Conservation (phyloP, 345 rosid genomes). For the Arabis hirsuta region DNA sequence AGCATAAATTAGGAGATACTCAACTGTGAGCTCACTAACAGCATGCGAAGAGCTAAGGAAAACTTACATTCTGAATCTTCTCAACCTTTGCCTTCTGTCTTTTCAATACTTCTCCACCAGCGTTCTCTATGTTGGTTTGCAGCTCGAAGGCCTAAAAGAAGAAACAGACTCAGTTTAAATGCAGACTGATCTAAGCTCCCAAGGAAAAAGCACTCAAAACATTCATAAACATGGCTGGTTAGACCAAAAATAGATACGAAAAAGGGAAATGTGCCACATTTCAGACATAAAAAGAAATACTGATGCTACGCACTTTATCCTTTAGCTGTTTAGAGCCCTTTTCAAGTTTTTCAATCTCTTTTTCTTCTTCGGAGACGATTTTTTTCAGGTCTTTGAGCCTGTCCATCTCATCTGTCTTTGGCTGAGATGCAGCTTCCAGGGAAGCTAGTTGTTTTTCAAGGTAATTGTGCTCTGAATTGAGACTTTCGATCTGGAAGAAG, state of each 20-base stretch:
- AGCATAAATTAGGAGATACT: conserved; percentile 39
- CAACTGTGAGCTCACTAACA: conserved; percentile 24
- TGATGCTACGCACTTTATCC: conserved; percentile 60
- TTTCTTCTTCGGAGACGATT: conserved; percentile 64
- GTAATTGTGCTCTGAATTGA: conserved; percentile 69
- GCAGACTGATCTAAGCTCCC: conserved; percentile 16
- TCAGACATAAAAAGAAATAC: background rate
- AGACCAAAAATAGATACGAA: background rate
- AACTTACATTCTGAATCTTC: conserved; percentile 86
- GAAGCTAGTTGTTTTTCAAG: conserved; percentile 79
- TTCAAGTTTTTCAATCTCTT: conserved; percentile 66
- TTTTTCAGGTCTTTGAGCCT: conserved; percentile 68
- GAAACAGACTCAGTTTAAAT: conserved; percentile 12
- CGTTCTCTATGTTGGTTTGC: conserved; percentile 87
- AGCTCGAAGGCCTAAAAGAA: conserved; percentile 70
- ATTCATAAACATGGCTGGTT: conserved; percentile 4
- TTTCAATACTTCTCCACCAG: conserved; percentile 83
- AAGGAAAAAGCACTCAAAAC: conserved; percentile 3
- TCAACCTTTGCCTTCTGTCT: conserved; percentile 80
- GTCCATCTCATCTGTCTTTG: conserved; percentile 71
- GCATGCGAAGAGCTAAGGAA: conserved; percentile 26
- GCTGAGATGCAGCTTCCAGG: conserved; percentile 78
- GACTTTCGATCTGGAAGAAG: conserved; percentile 69
- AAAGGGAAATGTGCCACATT: conserved; percentile 7
- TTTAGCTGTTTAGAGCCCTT: conserved; percentile 78